Evolutionary conservation across 768 basidiomycete genomes (phyloP).

Genomic region (Chalciporus piperatus): DNA sequence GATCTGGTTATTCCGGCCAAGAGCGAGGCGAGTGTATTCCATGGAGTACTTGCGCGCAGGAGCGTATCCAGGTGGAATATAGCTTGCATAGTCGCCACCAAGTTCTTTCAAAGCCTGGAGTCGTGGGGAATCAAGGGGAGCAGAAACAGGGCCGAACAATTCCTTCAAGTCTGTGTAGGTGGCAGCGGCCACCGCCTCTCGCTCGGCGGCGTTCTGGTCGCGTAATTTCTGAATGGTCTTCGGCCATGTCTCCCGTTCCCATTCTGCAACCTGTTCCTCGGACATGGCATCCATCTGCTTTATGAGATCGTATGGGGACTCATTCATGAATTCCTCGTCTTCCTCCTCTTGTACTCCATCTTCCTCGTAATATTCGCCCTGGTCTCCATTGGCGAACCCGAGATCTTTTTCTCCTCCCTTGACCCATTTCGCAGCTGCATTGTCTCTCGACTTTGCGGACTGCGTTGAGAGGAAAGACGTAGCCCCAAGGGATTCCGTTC

Average conservation of each 20-base stretch:
- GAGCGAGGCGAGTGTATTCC: constrained; percentile 40
- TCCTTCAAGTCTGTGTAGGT: constrained; percentile 14
- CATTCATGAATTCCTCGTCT: neutral
- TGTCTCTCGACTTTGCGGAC: constrained; percentile 22
- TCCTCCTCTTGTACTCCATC: neutral
- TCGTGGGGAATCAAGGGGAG: constrained; percentile 13
- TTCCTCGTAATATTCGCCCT: neutral
- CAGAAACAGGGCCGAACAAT: constrained; percentile 14
- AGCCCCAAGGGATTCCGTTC: constrained; percentile 1
- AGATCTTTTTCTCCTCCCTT: constrained; percentile 13
- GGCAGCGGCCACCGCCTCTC: neutral
- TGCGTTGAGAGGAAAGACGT: constrained; percentile 22
- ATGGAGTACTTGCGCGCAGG: constrained; percentile 32
- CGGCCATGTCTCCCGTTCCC: neutral
- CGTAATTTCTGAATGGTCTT: neutral
- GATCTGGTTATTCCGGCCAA: constrained; percentile 44
- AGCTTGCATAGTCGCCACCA: constrained; percentile 53
- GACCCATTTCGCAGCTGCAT: constrained; percentile 25
- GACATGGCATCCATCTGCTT: neutral
- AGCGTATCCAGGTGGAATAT: constrained; percentile 31
- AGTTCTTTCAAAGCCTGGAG: constrained; percentile 34
- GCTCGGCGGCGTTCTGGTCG: neutral
- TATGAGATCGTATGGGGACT: neutral
- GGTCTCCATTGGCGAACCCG: constrained; percentile 4
- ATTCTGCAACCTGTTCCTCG: neutral